Conservation (phyloP, 768 basidiomycete species). For the Favolaschia claudopus region DNA sequence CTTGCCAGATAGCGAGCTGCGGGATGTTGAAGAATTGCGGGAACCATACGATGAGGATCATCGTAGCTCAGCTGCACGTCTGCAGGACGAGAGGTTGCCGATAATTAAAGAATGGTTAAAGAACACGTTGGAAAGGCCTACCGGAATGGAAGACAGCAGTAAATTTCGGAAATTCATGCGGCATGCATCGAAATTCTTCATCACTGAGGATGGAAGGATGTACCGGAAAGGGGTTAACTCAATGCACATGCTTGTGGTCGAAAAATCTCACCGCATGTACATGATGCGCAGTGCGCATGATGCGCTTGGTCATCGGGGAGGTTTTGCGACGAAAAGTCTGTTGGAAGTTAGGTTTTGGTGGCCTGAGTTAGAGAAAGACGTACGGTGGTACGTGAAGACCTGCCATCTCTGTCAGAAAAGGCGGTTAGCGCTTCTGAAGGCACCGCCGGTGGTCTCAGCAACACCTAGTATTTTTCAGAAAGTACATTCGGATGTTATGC, state of each 20-base stretch:
- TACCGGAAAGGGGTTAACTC: slow-evolving; percentile 1
- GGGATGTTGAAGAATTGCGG: not conserved
- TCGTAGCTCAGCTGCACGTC: not conserved
- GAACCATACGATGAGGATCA: slow-evolving; percentile 14
- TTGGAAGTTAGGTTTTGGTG: slow-evolving; percentile 31
- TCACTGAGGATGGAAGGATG: not conserved
- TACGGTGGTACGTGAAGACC: slow-evolving; percentile 39
- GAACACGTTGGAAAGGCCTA: not conserved
- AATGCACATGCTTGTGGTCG: not conserved
- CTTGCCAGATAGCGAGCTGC: not conserved
- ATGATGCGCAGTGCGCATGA: slow-evolving; percentile 24
- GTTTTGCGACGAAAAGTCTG: slow-evolving; percentile 6
- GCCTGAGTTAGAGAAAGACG: slow-evolving; percentile 30
- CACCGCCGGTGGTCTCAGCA: slow-evolving; percentile 35
- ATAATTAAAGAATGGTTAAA: slow-evolving; percentile 6
- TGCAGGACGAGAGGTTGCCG: not conserved
- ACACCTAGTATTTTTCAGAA: slow-evolving; percentile 36
- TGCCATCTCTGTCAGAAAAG: slow-evolving; percentile 43
- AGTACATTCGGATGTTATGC: slow-evolving; percentile 39
- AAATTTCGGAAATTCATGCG: slow-evolving; percentile 2
- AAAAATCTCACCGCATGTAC: slow-evolving; percentile 10
- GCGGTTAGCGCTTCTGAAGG: slow-evolving; percentile 27
- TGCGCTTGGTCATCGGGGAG: slow-evolving; percentile 27
- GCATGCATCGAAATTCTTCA: not conserved
- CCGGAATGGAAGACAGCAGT: not conserved